A percentile compares a stretch with the other conserved stretches of the same genome.
phyloP scores from a whole-genome alignment of 805 yeast genomes.

The Starmerella bacillaris region DNA sequence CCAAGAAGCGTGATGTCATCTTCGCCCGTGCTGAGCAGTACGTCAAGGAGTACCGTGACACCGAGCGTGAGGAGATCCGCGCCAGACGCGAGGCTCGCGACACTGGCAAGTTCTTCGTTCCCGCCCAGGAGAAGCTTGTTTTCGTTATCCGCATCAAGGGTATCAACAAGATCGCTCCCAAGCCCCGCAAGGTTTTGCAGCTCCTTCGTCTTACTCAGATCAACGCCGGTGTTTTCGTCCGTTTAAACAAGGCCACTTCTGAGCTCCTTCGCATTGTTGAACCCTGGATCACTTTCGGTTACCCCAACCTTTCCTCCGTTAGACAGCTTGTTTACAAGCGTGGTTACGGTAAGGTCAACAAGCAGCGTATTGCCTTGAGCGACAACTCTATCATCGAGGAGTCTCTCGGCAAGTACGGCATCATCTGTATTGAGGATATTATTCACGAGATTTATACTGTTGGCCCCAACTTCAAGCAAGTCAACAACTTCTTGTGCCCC shows the following conservation, averaged over 20 bases:
- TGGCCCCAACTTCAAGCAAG: conserved; percentile 98
- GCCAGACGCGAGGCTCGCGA: conserved; percentile 76
- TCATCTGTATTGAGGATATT: conserved; percentile 78
- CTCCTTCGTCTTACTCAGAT: conserved; percentile 83
- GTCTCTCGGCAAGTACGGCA: conserved; percentile 80
- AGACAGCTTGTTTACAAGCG: conserved; percentile 92
- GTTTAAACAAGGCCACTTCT: conserved; percentile 85
- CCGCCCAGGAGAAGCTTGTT: conserved; percentile 85
- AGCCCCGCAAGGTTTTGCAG: conserved; percentile 94
- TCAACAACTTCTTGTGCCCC: conserved; percentile 96
- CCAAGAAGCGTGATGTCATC: conserved; percentile 32
- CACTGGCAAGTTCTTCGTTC: conserved; percentile 80
- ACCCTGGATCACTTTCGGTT: conserved; percentile 95
- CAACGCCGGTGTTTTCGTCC: conserved; percentile 88
- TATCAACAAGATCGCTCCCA: conserved; percentile 95
- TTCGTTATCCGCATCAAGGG: conserved; percentile 98
- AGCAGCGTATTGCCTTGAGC: conserved; percentile 79
- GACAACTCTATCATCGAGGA: conserved; percentile 83
- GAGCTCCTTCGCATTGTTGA: conserved; percentile 87
- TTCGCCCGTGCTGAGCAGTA: conserved; percentile 93
- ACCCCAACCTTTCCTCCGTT: conserved; percentile 82
- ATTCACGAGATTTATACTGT: conserved; percentile 91
- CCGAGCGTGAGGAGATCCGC: conserved; percentile 76
- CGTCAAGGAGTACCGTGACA: conserved; percentile 83
- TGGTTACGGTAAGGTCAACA: conserved; percentile 93